Percentiles rank a stretch among this genome's conserved stretches.
Evolutionary conservation across 768 basidiomycete genomes (phyloP).

Genomic region (Lactifluus subvellereus): DNA sequence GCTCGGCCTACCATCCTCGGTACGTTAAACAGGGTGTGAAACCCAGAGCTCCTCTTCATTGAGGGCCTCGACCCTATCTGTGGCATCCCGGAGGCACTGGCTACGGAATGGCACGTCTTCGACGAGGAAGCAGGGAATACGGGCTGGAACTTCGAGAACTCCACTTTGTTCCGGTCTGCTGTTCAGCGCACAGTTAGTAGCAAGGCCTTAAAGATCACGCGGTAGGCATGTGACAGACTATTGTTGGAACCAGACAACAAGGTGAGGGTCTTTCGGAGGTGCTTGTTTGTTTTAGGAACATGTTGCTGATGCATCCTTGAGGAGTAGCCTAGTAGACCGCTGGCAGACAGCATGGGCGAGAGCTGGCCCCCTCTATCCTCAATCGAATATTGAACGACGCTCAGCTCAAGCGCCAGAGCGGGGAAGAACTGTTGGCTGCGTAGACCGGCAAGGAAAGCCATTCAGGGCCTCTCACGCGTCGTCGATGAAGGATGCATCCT

Average conservation of each 20-base stretch:
- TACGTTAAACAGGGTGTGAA: constrained; percentile 83
- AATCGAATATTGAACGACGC: constrained; percentile 78
- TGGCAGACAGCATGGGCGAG: constrained; percentile 88
- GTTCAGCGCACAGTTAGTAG: constrained; percentile 80
- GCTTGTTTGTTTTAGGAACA: constrained; percentile 79
- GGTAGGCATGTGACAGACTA: constrained; percentile 87
- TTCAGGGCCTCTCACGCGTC: constrained; percentile 81
- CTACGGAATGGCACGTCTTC: constrained; percentile 97
- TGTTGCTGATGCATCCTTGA: constrained; percentile 76
- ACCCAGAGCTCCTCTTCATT: constrained; percentile 69
- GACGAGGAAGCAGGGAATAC: constrained; percentile 91
- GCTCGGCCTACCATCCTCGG: constrained; percentile 73
- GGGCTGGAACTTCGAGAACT: constrained; percentile 91
- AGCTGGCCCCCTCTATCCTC: constrained; percentile 92
- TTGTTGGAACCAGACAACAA: constrained; percentile 87
- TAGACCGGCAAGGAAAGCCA: constrained; percentile 93
- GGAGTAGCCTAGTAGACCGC: constrained; percentile 70
- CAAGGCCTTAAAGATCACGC: constrained; percentile 86
- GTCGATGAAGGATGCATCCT: constrained; percentile 61
- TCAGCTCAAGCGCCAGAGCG: constrained; percentile 80
- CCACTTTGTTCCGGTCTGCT: constrained; percentile 92
- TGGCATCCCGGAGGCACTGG: constrained; percentile 65
- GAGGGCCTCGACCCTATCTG: constrained; percentile 75
- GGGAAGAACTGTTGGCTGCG: constrained; percentile 95
- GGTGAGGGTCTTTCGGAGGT: constrained; percentile 68